These are phyloP conservation scores for Kodamaea fukazawae DNA, from an alignment of 805 yeast genomes.

Conservation along the genomic window DNA sequence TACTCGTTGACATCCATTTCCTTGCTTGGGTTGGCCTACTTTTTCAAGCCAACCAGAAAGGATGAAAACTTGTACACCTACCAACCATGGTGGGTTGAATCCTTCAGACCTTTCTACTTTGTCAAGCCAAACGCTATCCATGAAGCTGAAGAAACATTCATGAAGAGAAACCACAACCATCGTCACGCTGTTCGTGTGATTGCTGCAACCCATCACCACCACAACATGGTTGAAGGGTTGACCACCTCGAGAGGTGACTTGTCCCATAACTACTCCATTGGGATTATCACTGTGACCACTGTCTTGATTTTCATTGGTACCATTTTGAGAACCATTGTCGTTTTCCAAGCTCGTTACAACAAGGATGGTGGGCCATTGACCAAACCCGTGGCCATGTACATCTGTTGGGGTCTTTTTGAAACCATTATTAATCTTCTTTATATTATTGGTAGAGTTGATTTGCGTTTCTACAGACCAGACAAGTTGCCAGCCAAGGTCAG, in stretches of 20 bases:
- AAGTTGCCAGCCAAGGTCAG: constrained; percentile 40
- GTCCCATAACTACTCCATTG: constrained; percentile 51
- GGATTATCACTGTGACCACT: constrained; percentile 46
- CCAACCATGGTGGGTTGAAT: constrained; percentile 79
- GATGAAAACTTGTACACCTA: constrained; percentile 55
- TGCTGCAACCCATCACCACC: constrained; percentile 52
- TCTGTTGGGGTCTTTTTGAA: constrained; percentile 69
- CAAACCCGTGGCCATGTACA: constrained; percentile 59
- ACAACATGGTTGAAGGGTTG: constrained; percentile 36
- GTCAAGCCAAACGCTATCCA: constrained; percentile 52
- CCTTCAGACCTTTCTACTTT: constrained; percentile 57
- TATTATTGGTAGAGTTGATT: constrained; percentile 63
- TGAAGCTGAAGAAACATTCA: constrained; percentile 46
- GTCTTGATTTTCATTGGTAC: constrained; percentile 50
- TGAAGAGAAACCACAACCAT: constrained; percentile 46
- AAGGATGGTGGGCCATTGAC: constrained; percentile 17
- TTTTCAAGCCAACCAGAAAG: constrained; percentile 51
- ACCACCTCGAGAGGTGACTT: constrained; percentile 40
- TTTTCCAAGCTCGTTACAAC: constrained; percentile 33
- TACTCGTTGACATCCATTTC: constrained; percentile 54
- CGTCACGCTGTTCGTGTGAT: constrained; percentile 56
- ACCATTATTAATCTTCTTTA: constrained; percentile 53
- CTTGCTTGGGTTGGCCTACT: constrained; percentile 50
- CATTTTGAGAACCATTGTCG: constrained; percentile 47
- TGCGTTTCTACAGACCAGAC: constrained; percentile 80